phyloP scores from a whole-genome alignment of 768 basidiomycete species.

The Psilocybe tampanensis region DNA sequence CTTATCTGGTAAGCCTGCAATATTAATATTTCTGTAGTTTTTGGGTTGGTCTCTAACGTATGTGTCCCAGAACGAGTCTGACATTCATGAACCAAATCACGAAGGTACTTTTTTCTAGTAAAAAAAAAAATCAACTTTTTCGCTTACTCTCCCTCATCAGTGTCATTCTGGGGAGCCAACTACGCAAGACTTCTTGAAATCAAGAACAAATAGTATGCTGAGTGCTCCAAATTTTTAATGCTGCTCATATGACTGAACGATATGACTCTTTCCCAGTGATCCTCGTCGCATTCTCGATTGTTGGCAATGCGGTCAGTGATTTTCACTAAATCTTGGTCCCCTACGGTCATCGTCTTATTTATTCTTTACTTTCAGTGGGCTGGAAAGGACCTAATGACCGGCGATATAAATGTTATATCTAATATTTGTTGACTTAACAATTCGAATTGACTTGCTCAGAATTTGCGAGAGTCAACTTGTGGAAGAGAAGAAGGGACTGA shows the following conservation, averaged over 20 bases:
- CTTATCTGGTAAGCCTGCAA: constrained; percentile 27
- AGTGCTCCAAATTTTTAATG: no score
- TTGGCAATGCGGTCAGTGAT: constrained; percentile 33
- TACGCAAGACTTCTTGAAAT: constrained; percentile 23
- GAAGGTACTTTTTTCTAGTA: constrained; percentile 13
- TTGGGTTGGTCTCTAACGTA: background rate
- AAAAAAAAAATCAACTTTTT: no score
- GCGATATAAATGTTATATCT: constrained; percentile 21
- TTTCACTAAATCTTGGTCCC: background rate
- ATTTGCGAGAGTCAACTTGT: no score
- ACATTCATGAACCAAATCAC: constrained; percentile 29
- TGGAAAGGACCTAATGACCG: constrained; percentile 19
- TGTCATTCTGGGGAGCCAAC: constrained; percentile 28
- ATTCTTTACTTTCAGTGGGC: constrained; percentile 12
- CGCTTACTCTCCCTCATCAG: no score
- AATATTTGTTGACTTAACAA: no score
- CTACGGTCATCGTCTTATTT: background rate
- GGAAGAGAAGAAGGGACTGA: no score
- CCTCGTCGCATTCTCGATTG: constrained; percentile 28
- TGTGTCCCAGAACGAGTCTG: constrained; percentile 26
- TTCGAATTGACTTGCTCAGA: no score
- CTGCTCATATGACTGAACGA: no score
- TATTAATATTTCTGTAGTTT: background rate
- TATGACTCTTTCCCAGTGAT: no score
- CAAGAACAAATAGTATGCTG: constrained; percentile 32